Conservation (phyloP, 2,329 filamentous ascomycete genomes). For the Aspergillus novofumigatus region DNA sequence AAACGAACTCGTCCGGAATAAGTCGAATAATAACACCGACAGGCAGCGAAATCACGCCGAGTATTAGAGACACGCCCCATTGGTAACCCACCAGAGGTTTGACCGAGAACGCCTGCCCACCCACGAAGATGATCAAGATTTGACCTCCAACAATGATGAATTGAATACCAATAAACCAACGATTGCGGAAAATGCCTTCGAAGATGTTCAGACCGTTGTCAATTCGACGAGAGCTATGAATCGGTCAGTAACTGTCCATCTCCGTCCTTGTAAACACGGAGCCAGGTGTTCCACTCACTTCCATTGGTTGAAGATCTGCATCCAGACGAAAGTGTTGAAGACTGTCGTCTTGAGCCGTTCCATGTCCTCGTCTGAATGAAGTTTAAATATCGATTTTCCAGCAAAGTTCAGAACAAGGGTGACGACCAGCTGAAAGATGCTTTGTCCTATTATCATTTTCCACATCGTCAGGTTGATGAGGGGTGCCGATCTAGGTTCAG, state of each 20-base stretch:
- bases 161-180: conserved; percentile 58
- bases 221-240: conserved; percentile 34
- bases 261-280: neutral
- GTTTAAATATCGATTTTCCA: conserved; percentile 32
- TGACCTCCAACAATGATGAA: conserved; percentile 65
- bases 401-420: conserved; percentile 46
- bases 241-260: neutral
- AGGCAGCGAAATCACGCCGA: conserved; percentile 64
- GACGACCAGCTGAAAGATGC: conserved; percentile 41
- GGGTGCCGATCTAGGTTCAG: conserved; percentile 43
- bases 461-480: conserved; percentile 46
- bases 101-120: conserved; percentile 64
- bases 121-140: conserved; percentile 67
- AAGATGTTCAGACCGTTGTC: conserved; percentile 44
- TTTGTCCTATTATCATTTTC: conserved; percentile 45
- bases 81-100: conserved; percentile 58
- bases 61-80: conserved; percentile 66
- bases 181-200: conserved; percentile 40
- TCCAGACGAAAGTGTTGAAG: conserved; percentile 46
- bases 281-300: conserved; percentile 24
- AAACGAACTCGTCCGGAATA: conserved; percentile 56
- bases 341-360: conserved; percentile 34
- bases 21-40: conserved; percentile 58
- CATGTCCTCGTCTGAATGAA: conserved; percentile 16
- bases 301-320: conserved; percentile 50